Percentiles rank a stretch among this genome's conserved stretches.
Evolutionary conservation across 208 protist genomes (phyloP).

Genomic region (Wallacemonas sp.): DNA sequence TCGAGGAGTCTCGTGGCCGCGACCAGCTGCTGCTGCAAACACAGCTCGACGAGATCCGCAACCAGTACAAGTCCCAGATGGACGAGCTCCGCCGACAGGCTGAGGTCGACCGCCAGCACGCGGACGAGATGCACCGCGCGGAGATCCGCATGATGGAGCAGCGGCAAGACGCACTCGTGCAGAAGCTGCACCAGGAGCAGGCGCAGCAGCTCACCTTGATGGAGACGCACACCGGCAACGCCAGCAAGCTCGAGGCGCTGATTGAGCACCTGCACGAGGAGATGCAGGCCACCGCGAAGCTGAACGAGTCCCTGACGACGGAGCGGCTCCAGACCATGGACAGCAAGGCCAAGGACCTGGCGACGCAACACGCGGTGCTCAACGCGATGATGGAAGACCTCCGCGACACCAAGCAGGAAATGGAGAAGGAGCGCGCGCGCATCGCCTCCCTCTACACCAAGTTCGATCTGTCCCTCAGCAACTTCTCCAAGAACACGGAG

Average conservation of each 20-base stretch:
- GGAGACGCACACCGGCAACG: constrained; percentile 60
- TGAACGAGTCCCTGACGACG: constrained; percentile 69
- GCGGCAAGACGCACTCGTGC: constrained; percentile 60
- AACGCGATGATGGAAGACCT: constrained; percentile 67
- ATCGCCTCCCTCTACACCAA: constrained; percentile 67
- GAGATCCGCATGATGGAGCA: constrained; percentile 70
- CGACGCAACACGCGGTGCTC: constrained; percentile 57
- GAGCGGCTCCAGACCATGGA: constrained; percentile 61
- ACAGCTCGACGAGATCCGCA: constrained; percentile 71
- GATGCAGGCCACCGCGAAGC: constrained; percentile 62
- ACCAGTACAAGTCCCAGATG: constrained; percentile 63
- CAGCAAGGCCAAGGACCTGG: constrained; percentile 56
- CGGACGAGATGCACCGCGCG: constrained; percentile 66
- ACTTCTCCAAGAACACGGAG: constrained; percentile 64
- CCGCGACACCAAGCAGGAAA: constrained; percentile 49
- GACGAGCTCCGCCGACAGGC: constrained; percentile 75
- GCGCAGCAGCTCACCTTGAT: constrained; percentile 51
- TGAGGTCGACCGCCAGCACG: constrained; percentile 62
- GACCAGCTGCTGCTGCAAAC: constrained; percentile 56
- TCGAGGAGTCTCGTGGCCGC: constrained; percentile 55
- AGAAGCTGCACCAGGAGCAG: constrained; percentile 61
- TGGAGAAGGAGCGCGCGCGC: constrained; percentile 72
- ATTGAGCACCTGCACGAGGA: constrained; percentile 61
- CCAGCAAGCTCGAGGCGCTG: constrained; percentile 57
- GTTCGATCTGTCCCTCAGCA: constrained; percentile 73